Evolutionary conservation across 1,284 basidiomycete species (phyloP), one percentile per base, ranked within the genome.

Genomic region (Ganoderma boninense): DNA sequence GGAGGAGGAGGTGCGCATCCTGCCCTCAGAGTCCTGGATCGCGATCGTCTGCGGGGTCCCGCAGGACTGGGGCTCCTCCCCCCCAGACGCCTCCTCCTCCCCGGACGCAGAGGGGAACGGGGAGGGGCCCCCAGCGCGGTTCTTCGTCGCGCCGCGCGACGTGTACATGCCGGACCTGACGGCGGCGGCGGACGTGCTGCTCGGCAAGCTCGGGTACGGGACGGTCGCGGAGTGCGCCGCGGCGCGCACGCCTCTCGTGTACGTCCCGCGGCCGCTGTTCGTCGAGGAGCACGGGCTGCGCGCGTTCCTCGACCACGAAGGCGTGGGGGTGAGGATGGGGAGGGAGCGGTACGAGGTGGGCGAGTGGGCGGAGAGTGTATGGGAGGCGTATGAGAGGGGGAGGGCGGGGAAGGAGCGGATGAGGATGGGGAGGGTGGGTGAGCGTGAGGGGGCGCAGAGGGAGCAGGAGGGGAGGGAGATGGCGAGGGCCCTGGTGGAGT

Each of bases 161-260:
- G 88, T 93, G 49, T 94, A 94, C 79, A 93, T 95, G 89, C 93
- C 93, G 11, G 92, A 94, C 79, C 77, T 95, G 71, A 93, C 90
- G 32, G 92, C 92, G 1, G 84, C 89, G 6, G 89, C 86, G 8
- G 92, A 95, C 77, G 92, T 92, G n/a, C 82, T 94, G 14, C 83
- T 95, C 43, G 93, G 93, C 32, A 95, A 95, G 80, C 80, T 95
- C 75, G 91, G 91, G 46, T 92, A 92, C 76, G 91, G 91, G 29
- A 90, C 90, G 2, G 90, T 91, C n/a, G 87, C 91, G 0, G 91
- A 92, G 77, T 91, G 90, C 74, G 87, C 92, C 14, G 90, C 92
- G 77, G 84, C 89, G 8, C 87, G 87, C 74, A 92, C 91, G n/a
- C 90, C 92, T 11, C 92, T 92, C 71, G 88, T 92, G 44, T 92